These are phyloP conservation scores for Sordariomycetes sp. DNA, from an alignment of 2,329 filamentous ascomycete species.

Conservation along the genomic window DNA sequence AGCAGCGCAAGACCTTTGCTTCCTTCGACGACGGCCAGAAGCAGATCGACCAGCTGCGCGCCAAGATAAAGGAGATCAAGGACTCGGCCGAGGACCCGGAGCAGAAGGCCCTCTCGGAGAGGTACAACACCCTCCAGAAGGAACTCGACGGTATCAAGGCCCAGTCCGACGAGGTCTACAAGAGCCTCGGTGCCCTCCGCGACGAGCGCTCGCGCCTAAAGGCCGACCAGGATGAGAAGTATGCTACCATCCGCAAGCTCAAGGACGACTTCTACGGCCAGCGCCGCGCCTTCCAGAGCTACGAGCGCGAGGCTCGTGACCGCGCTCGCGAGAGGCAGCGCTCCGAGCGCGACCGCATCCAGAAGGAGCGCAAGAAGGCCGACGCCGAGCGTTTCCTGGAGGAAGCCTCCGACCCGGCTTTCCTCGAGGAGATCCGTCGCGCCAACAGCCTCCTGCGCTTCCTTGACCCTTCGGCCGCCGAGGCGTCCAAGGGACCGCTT, in stretches of 20 bases:
- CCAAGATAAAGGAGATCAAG: slow-evolving; percentile 79
- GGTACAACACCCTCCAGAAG: slow-evolving; percentile 74
- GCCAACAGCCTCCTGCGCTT: slow-evolving; percentile 81
- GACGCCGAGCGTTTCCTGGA: slow-evolving; percentile 66
- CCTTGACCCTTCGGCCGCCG: slow-evolving; percentile 64
- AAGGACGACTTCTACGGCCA: slow-evolving; percentile 82
- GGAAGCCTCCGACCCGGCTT: slow-evolving; percentile 78
- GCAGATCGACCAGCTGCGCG: slow-evolving; percentile 76
- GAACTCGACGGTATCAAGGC: slow-evolving; percentile 87
- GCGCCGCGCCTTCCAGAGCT: slow-evolving; percentile 72
- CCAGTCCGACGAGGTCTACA: slow-evolving; percentile 84
- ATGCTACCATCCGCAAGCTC: slow-evolving; percentile 66
- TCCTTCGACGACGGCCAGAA: slow-evolving; percentile 79
- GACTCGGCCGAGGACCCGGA: slow-evolving; percentile 88
- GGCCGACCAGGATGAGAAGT: slow-evolving; percentile 80
- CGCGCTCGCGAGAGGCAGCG: slow-evolving; percentile 66
- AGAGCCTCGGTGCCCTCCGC: slow-evolving; percentile 72
- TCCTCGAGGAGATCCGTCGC: slow-evolving; percentile 82
- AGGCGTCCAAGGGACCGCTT: slow-evolving; percentile 54
- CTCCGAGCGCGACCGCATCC: slow-evolving; percentile 66
- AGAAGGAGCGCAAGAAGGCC: slow-evolving; percentile 65
- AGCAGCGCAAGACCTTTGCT: slow-evolving; percentile 84
- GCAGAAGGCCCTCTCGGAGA: slow-evolving; percentile 75
- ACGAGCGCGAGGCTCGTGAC: slow-evolving; percentile 74
- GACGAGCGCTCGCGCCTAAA: slow-evolving; percentile 81